Evolutionary conservation across 139 green algal genomes (phyloP), one percentile per base, ranked within the genome.

Genomic region (Yamagishiella unicocca): DNA sequence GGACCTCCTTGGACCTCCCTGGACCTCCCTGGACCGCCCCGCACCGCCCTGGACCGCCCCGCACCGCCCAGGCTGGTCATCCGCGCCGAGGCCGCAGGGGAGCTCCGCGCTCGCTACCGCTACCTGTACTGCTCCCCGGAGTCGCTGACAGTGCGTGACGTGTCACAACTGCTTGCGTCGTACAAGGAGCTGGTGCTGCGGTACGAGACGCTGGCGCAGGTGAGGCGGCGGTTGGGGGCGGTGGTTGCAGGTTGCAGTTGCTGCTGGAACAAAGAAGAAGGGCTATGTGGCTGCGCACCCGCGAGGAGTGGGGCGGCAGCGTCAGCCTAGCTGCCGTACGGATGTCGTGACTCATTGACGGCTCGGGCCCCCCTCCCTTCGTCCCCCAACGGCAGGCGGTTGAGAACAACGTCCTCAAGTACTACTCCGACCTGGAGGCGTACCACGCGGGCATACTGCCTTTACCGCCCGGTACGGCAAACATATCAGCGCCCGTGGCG

Each of bases 151-250:
- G 46, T 98, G 64, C 77, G 80, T 0, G 95, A 98, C n/a, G 95
- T 98, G 37, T 43, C 78, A 1, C 42, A 80, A 40, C 90, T 98
- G 84, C 90, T 98, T 55, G 45, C 62, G 25, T 82, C 86, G 12
- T 98, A 98, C 92, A 98, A 98, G 91, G 95, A 97, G 90, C 89
- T 96, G 29, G 95, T 92, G 43, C 92, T 97, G 76, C 91, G 90
- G 46, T 93, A 96, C 79, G 94, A 96, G 91, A 85, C 90, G 29
- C 78, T 97, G 45, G 66, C 90, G 35, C 61, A 83, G 74, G 92
- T 88, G 73, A 3, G 81, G 21, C 61, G 31, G 22, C 61, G 61
- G 22, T 68, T 68, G 50, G 50, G 50, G 12, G 50, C 50, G 50
- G 50, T 58, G 12, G 50, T 58, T 58, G n/a, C n/a, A n/a, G n/a